Percentiles rank a stretch among this genome's conserved stretches.
Evolutionary conservation across 2,329 filamentous ascomycete species (phyloP).

Genomic region (Hypocreales sp.): DNA sequence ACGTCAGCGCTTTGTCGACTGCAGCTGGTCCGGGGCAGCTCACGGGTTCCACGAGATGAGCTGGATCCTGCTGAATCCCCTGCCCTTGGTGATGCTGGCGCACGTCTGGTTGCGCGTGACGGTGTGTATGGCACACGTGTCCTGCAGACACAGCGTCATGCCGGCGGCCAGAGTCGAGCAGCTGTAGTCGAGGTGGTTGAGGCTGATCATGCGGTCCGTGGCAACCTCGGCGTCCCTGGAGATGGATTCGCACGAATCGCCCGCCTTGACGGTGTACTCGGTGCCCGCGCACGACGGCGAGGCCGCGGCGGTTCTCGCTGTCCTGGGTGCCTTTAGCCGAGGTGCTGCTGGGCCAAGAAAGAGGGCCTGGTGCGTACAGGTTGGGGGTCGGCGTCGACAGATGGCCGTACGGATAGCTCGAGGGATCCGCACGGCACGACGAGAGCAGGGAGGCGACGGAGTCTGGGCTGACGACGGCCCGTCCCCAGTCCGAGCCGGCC

Average conservation of each 20-base stretch:
- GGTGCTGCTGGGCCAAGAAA: no score
- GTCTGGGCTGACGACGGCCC: background rate
- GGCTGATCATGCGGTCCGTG: background rate
- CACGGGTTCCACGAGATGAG: conserved; percentile 1
- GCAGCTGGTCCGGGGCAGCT: no score
- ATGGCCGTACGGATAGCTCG: background rate
- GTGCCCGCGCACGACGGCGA: background rate
- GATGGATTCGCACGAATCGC: background rate
- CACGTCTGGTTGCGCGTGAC: background rate
- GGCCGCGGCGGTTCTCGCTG: no score
- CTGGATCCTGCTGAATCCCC: background rate
- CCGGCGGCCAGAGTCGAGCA: background rate
- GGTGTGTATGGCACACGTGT: background rate
- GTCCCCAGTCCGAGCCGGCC: background rate
- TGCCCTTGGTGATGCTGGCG: background rate
- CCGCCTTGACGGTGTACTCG: background rate
- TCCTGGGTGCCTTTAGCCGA: no score
- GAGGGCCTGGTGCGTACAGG: no score
- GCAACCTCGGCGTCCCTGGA: background rate
- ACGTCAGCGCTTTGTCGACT: no score
- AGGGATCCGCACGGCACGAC: background rate
- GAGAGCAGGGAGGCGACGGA: background rate
- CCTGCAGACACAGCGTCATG: background rate
- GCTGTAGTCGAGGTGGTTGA: conserved; percentile 1
- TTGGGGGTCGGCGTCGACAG: background rate